These are phyloP conservation scores for Nicotiana sylvestris DNA, from an alignment of 257 asterid genomes.

Conservation along the genomic window DNA sequence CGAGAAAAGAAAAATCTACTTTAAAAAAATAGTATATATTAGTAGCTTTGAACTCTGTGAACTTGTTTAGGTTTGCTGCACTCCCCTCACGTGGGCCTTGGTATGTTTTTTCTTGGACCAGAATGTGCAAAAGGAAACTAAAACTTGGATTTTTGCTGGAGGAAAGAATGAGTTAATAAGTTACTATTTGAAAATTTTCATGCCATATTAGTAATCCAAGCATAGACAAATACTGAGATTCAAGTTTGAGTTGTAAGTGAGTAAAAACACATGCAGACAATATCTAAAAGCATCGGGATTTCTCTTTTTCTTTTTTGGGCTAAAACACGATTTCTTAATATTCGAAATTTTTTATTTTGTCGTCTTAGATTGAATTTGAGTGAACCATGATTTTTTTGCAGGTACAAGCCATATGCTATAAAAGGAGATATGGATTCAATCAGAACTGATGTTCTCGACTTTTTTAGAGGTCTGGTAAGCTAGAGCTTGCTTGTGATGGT, in stretches of 20 bases:
- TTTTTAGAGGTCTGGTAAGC: slow-evolving; percentile 55
- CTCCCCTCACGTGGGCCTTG: background rate
- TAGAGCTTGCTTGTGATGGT: slow-evolving; percentile 4
- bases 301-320: background rate
- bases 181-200: background rate
- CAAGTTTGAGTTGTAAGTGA: background rate
- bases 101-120: background rate
- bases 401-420: slow-evolving; percentile 80
- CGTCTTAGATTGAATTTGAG: background rate
- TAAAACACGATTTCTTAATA: background rate
- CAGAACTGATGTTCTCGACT: slow-evolving; percentile 64
- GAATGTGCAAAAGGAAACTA: background rate
- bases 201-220: background rate
- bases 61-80: no score
- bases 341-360: background rate
- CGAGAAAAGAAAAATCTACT: no score
- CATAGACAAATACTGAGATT: background rate
- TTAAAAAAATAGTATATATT: no score
- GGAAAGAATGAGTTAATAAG: background rate
- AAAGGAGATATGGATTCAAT: slow-evolving; percentile 96
- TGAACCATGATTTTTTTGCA: slow-evolving; percentile 25
- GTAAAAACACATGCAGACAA: background rate
- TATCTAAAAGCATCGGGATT: background rate
- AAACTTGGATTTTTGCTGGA: background rate
- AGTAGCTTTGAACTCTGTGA: no score